Conservation (phyloP, 371 early-diverging fungal genomes). For the Actinomortierella ambigua region DNA sequence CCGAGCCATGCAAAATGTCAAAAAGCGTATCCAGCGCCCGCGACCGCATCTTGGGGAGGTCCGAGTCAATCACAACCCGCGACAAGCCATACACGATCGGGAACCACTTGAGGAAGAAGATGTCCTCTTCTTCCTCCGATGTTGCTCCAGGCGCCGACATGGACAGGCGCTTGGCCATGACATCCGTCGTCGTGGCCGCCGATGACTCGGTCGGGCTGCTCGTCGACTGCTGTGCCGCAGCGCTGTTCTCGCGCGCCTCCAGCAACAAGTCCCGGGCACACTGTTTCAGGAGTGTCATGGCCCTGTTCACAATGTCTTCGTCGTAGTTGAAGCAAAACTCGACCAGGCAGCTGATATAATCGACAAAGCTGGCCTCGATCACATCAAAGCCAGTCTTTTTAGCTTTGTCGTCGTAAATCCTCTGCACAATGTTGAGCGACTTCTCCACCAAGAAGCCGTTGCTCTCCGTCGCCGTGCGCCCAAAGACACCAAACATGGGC, state of each 20-base stretch:
- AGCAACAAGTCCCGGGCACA: slow-evolving; percentile 52
- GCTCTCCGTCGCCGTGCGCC: slow-evolving; percentile 50
- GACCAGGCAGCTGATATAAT: slow-evolving; percentile 67
- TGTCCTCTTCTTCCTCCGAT: slow-evolving; percentile 59
- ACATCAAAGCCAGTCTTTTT: slow-evolving; percentile 57
- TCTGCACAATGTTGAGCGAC: slow-evolving; percentile 58
- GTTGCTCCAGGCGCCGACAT: slow-evolving; percentile 35
- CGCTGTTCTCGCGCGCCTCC: slow-evolving; percentile 33
- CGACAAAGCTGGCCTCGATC: slow-evolving; percentile 65
- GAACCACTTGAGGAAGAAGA: slow-evolving; percentile 75
- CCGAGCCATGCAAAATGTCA: slow-evolving; percentile 71
- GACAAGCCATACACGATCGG: slow-evolving; percentile 80
- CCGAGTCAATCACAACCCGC: slow-evolving; percentile 82
- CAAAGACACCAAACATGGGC: slow-evolving; percentile 68
- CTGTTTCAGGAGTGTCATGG: slow-evolving; percentile 60
- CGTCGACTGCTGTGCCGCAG: slow-evolving; percentile 7
- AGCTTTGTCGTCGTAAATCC: slow-evolving; percentile 59
- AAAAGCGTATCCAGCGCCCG: slow-evolving; percentile 79
- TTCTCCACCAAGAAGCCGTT: slow-evolving; percentile 56
- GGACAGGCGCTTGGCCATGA: slow-evolving; percentile 43
- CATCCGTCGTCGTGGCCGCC: slow-evolving; percentile 12
- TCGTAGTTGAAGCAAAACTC: slow-evolving; percentile 68
- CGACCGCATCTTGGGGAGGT: slow-evolving; percentile 78
- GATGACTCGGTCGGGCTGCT: slow-evolving; percentile 19
- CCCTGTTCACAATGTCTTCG: slow-evolving; percentile 63